A percentile compares a stretch with the other conserved stretches of the same genome.
phyloP scores from a whole-genome alignment of 176 grass and related monocot species.

The Hordeum marinum region DNA sequence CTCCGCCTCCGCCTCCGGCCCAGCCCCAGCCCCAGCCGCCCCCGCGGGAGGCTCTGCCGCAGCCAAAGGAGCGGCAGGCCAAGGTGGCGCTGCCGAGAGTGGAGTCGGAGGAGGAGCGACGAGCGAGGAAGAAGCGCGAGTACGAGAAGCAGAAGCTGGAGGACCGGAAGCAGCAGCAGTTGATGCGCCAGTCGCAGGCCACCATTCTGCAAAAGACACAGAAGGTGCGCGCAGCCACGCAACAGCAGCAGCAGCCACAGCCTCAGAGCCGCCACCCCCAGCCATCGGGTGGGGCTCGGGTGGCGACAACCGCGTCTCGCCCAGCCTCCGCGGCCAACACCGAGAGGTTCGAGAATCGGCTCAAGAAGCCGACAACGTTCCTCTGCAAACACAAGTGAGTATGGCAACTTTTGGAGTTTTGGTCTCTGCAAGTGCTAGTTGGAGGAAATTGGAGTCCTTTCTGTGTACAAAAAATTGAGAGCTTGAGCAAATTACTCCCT shows the following conservation, averaged over 20 bases:
- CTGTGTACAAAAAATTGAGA: neutral
- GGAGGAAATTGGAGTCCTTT: neutral
- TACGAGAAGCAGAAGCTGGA: slow-evolving; percentile 85
- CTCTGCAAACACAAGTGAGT: slow-evolving; percentile 82
- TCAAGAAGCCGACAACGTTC: slow-evolving; percentile 95
- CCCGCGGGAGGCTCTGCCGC: slow-evolving; percentile 9
- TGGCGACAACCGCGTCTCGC: slow-evolving; percentile 17
- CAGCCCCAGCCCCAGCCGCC: neutral
- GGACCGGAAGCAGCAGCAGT: slow-evolving; percentile 67
- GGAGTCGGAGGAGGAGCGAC: slow-evolving; percentile 83
- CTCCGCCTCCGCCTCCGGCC: slow-evolving; percentile 43
- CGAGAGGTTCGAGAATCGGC: slow-evolving; percentile 76
- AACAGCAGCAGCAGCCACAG: slow-evolving; percentile 28
- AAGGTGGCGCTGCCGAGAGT: slow-evolving; percentile 33
- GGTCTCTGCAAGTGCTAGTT: neutral
- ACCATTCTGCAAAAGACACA: slow-evolving; percentile 81
- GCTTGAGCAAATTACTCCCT: no score
- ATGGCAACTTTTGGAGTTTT: neutral
- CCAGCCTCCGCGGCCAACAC: slow-evolving; percentile 25
- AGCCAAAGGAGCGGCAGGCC: slow-evolving; percentile 25
- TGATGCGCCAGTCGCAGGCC: slow-evolving; percentile 71
- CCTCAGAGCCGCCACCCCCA: slow-evolving; percentile 36
- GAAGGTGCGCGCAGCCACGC: slow-evolving; percentile 1
- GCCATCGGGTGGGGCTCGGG: slow-evolving; percentile 13
- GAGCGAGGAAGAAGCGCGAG: slow-evolving; percentile 63